Conservation (phyloP, 495 filamentous ascomycete species). For the Pyronema domesticum region DNA sequence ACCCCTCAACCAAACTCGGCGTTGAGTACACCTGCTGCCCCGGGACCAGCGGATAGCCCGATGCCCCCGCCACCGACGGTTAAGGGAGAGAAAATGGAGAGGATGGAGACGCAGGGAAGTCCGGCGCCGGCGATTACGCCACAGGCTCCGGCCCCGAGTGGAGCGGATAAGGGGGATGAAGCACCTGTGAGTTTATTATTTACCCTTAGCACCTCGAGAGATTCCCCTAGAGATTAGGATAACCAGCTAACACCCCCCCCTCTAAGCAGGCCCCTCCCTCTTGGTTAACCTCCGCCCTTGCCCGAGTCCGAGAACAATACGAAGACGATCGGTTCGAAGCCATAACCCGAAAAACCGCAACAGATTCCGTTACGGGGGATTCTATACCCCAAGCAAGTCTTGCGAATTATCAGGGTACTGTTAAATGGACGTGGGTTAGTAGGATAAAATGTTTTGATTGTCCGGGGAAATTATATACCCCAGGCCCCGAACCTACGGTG, state of each 20-base stretch:
- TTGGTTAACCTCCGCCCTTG: conserved; percentile 57
- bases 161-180: conserved; percentile 5
- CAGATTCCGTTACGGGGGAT: conserved; percentile 53
- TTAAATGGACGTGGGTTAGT: conserved; percentile 33
- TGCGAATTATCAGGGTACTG: conserved; percentile 27
- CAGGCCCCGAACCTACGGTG: conserved; percentile 58
- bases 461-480: conserved; percentile 81
- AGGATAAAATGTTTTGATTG: conserved; percentile 82
- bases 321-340: conserved; percentile 67
- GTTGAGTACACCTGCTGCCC: too few relatives aligned
- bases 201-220: too few relatives aligned
- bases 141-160: background rate
- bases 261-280: conserved; percentile 54
- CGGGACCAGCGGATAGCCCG: too few relatives aligned
- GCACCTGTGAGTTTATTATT: conserved; percentile 18
- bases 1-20: too few relatives aligned
- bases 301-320: conserved; percentile 43
- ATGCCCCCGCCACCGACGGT: too few relatives aligned
- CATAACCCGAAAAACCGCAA: conserved; percentile 66
- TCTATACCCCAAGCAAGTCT: conserved; percentile 65
- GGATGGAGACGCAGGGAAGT: conserved; percentile 30
- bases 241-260: conserved; percentile 12
- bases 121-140: conserved; percentile 33
- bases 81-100: conserved; percentile 5
- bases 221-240: too few relatives aligned